phyloP scores from a whole-genome alignment of 2,329 filamentous ascomycete genomes.

The Ceratocystis cubensis region DNA sequence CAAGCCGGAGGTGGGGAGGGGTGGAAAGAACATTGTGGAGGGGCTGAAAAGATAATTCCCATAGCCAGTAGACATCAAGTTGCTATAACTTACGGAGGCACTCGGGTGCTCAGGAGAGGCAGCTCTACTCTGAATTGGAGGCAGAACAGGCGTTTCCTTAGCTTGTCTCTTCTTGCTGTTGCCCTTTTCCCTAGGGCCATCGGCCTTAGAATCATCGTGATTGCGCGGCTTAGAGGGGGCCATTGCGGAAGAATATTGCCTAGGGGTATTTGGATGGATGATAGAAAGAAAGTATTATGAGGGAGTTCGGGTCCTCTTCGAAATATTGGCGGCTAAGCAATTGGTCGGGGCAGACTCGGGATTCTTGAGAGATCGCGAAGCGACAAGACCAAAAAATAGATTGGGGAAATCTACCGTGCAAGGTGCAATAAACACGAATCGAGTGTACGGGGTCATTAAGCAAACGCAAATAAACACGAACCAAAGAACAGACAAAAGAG shows the following conservation, averaged over 20 bases:
- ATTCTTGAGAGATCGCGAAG: slow-evolving; percentile 11
- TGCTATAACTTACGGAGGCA: slow-evolving; percentile 17
- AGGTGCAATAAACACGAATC: slow-evolving; percentile 22
- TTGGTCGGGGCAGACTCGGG: slow-evolving; percentile 15
- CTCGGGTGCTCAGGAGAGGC: slow-evolving; percentile 17
- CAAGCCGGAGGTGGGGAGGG: neutral
- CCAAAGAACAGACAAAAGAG: neutral
- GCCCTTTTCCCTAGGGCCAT: slow-evolving; percentile 26
- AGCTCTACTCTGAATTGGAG: slow-evolving; percentile 16
- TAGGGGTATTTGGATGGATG: neutral
- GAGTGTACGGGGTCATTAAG: neutral
- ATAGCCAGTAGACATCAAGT: neutral
- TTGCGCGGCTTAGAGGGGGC: slow-evolving; percentile 36
- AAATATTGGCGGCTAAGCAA: neutral
- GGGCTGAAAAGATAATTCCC: neutral
- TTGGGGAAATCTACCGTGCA: slow-evolving; percentile 7
- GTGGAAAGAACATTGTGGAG: neutral
- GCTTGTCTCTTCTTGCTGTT: slow-evolving; percentile 36
- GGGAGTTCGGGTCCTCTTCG: no score
- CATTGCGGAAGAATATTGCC: slow-evolving; percentile 27
- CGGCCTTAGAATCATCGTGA: slow-evolving; percentile 37
- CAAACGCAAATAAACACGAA: neutral
- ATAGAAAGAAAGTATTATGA: neutral
- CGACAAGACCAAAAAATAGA: slow-evolving; percentile 11
- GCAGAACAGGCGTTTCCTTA: slow-evolving; percentile 25